phyloP scores from a whole-genome alignment of 495 filamentous ascomycete species.

The Talaromyces borbonicus region DNA sequence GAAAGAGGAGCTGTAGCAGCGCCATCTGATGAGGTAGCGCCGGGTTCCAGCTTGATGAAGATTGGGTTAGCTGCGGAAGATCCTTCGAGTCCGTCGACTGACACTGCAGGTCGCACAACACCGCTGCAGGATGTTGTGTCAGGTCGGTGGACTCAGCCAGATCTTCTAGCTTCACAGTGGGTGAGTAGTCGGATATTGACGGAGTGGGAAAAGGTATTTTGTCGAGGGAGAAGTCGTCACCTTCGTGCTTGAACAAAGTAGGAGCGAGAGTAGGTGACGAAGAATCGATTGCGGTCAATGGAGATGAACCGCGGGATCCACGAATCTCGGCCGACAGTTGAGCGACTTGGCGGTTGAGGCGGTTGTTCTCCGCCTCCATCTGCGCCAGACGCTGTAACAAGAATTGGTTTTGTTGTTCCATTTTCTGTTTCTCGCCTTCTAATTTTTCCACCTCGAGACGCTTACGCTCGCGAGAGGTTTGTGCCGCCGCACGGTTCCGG shows the following conservation, averaged over 20 bases:
- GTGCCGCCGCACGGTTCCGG: constrained; percentile 88
- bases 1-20: constrained; percentile 43
- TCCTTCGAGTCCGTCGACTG: constrained; percentile 65
- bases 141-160: constrained; percentile 66
- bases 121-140: constrained; percentile 99
- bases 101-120: constrained; percentile 99
- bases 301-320: constrained; percentile 34
- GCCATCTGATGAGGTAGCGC: constrained; percentile 24
- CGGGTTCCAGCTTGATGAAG: constrained; percentile 34
- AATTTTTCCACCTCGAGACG: constrained; percentile 86
- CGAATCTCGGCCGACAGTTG: constrained; percentile 52
- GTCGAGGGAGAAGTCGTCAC: constrained; percentile 38
- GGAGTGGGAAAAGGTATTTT: constrained; percentile 42
- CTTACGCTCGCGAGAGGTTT: constrained; percentile 94
- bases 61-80: constrained; percentile 44
- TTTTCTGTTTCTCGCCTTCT: constrained; percentile 59
- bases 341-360: constrained; percentile 54
- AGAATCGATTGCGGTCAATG: constrained; percentile 27
- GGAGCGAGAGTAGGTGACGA: constrained; percentile 38
- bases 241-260: constrained; percentile 47
- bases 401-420: constrained; percentile 60
- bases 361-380: constrained; percentile 55
- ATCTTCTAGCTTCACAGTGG: constrained; percentile 39
- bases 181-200: constrained; percentile 39
- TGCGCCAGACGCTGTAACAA: constrained; percentile 55